A percentile compares a stretch with the other conserved stretches of the same genome.
These are phyloP conservation scores for Elaeagnus macrophylla DNA, from an alignment of 306 rosid species.

Conservation along the genomic window DNA sequence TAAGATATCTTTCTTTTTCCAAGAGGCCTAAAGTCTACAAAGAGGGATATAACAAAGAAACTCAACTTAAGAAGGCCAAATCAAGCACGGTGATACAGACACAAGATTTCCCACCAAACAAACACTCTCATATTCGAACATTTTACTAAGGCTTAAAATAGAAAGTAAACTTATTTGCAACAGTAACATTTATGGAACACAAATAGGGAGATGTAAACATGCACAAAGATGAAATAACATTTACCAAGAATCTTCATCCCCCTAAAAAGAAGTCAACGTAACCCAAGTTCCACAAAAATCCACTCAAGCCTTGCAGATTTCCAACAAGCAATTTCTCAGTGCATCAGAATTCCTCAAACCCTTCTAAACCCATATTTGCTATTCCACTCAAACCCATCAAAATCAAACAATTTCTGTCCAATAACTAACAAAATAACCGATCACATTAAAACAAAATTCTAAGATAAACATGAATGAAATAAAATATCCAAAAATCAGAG, in stretches of 20 bases:
- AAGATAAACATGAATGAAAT: not conserved
- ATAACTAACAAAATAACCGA: not conserved
- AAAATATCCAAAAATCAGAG: not conserved
- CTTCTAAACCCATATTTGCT: not conserved
- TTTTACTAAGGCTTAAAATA: not conserved
- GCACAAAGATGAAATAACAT: no score
- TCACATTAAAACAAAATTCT: not conserved
- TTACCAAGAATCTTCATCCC: no score
- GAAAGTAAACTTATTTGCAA: no score
- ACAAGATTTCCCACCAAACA: no score
- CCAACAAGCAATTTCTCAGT: not conserved
- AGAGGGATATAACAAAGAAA: not conserved
- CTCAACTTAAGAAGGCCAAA: not conserved
- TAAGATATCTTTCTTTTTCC: not conserved
- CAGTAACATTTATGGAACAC: no score
- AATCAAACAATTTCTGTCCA: constrained; percentile 4
- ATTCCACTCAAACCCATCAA: constrained; percentile 8
- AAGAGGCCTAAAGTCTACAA: not conserved
- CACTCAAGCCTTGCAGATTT: not conserved
- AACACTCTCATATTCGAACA: not conserved
- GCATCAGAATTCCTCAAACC: not conserved
- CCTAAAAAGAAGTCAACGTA: no score
- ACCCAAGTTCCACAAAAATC: no score
- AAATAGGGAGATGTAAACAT: no score
- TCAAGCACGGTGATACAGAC: not conserved